Evolutionary conservation across 371 early-diverging fungal genomes (phyloP), one percentile per base, ranked within the genome.

Genomic region (Apophysomyces variabilis): DNA sequence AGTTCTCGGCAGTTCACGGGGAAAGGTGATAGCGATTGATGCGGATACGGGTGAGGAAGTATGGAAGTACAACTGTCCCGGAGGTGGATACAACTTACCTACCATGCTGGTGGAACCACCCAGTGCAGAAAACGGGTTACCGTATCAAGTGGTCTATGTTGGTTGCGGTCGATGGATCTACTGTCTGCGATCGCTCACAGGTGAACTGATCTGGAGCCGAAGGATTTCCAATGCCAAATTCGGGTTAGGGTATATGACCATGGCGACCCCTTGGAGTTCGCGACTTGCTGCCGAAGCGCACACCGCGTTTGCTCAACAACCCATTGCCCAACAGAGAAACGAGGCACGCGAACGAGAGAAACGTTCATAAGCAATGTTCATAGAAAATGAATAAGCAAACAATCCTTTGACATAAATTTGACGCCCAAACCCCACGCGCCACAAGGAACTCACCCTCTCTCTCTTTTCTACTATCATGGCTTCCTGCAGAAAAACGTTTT

Each of bases 181-280:
- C 43, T 73, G 73, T 47, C 50, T 78, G 12, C 58, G 64, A 8
- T 62, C 74, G 9, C 38, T 32, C 5, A 66, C 68, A 0, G 79
- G 79, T 4, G 64, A 66, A 8, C 46, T 74, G 0, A 36, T 68
- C 35, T 79, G 79, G 79, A 62, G 57, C 5, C 50, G 43, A 0
- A 69, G 70, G 36, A 61, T 76, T 6, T 66, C 70, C 3, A 61
- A 68, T n/a, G 60, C 72, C 7, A 58, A 21, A 14, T 61, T 74
- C 37, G 71, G 71, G 4, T 41, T 47, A 6, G 61, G 62, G 4
- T 73, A 70, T 21, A 73, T 79, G 74, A 70, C 76, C 9, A 14
- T 79, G 65, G 77, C 76, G 5, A 76, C 77, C 1, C 68, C 73
- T 13, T 77, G 75, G 80, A 70, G 73, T 18, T 79, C 77, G 7